Evolutionary conservation across 495 filamentous ascomycete species (phyloP), one percentile per base, ranked within the genome.

Genomic region (Aspergillus wentii): DNA sequence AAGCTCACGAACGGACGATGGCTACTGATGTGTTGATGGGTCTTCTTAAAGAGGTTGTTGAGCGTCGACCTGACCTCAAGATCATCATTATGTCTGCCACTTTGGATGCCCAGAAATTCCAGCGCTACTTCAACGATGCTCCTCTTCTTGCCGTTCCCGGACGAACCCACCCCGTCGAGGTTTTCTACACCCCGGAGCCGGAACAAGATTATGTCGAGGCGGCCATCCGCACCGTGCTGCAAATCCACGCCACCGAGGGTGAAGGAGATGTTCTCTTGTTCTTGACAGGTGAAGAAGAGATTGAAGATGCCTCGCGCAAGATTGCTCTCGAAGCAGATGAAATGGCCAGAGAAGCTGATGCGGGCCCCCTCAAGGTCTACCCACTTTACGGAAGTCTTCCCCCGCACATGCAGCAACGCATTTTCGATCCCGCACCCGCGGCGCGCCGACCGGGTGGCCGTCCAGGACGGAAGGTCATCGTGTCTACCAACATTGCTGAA

Each of bases 71-170:
- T 4, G 91, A 96, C 54, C 58, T 97, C 44, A 97, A 97, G 68
- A 85, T 97, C 46, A 88, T 97, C 45, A 89, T 97, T 76, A 97
- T 97, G 91, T 95, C 90, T 50, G 91, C 91, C 32, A 97, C 91
- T 20, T 72, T 97, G 28, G 94, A 99, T 66, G 89, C 94, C 1
- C 82, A 94, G 56, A 99, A 97, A 58, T 99, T 99, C 59, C 94
- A 97, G 60, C 77, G 77, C n/a, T 99, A 97, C 62, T 99, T 99
- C 74, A 86, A 84, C 61, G 77, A 90, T 52, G 94, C 94, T 2
- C 94, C 94, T 8, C 68, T 97, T 21, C 79, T 97, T 17, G 89
- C 89, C 18, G 94, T 99, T 13, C 94, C 94, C 17, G 94, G 94
- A 48, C 80, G 94, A 52, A 99, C 94, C 5, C 84, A 95, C 60